Base-by-base conservation (phyloP, 2,329 filamentous ascomycete species). In the Seiridium unicorne region DNA sequence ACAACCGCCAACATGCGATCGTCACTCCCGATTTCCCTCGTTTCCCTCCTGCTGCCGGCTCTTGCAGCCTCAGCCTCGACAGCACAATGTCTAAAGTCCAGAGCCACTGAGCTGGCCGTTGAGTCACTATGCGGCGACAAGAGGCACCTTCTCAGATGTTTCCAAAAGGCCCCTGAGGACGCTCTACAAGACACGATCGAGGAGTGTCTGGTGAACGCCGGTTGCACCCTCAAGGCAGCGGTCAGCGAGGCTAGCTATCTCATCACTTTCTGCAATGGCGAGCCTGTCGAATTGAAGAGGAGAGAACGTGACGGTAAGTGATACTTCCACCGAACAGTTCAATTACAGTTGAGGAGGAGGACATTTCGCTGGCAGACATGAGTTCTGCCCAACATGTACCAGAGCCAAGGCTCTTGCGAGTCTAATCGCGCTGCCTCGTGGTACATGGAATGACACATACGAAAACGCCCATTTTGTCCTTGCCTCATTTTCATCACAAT, bases 91-190 rank as follows among this genome's bases (percentile, higher is more conserved):
- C 67, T 84, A 58, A 68, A 70, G 55, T 62, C 69, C 57, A 70
- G 76, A 63, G 72, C 75, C 62, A 58, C 63, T 32, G 71, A 76
- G 55, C 73, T 84, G 54, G 76, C 79, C 51, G 63, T 60, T 13
- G 69, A 71, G 44, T 73, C 80, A 11, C 72, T 73, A 57, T 84
- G 82, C 69, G 81, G 79, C 51, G 69, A 81, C 65, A 68, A 69
- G 60, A 72, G 69, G 59, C 72, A 75, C 44, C 73, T 84, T 63
- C 68, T 71, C 56, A 61, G 72, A 65, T 85, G 82, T 69, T 72
- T 85, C 55, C 61, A 66, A 8, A 63, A 68, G 40, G 71, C 75
- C 36, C 62, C 73, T 11, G 55, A 66, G 57, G 62, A 69, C 63
- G 64, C 73, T 60, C 65, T 68, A 51, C 55, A 68, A 11, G 57